These are phyloP conservation scores for Nothophaeocryptopus gaeumannii DNA, from an alignment of 2,329 filamentous ascomycete species.

Conservation along the genomic window DNA sequence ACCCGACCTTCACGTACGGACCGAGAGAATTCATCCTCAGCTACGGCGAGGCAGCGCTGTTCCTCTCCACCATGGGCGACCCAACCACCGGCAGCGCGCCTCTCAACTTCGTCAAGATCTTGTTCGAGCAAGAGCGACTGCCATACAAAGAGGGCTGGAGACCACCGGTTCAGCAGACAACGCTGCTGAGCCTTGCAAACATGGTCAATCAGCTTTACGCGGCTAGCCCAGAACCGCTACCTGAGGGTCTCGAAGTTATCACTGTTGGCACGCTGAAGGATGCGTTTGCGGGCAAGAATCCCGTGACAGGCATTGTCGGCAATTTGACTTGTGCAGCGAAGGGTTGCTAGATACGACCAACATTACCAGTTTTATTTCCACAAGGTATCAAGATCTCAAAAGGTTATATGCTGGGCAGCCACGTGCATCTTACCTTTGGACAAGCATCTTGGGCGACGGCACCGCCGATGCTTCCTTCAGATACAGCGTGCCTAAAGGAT, in stretches of 20 bases:
- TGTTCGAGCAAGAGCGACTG: conserved; percentile 35
- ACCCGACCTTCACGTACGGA: conserved; percentile 34
- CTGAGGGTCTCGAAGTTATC: conserved; percentile 17
- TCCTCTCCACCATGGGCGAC: conserved; percentile 35
- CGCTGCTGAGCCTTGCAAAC: conserved; percentile 19
- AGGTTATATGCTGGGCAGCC: too few species aligned
- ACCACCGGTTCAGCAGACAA: conserved; percentile 19
- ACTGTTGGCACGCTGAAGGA: conserved; percentile 2
- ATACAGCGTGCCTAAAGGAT: too few species aligned
- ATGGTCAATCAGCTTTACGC: conserved; percentile 22
- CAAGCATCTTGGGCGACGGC: too few species aligned
- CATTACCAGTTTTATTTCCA: too few species aligned
- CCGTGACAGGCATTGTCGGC: conserved; percentile 1
- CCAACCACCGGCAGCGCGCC: conserved; percentile 16
- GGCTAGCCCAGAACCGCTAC: conserved; percentile 16
- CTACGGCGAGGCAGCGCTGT: conserved; percentile 40
- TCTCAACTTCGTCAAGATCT: conserved; percentile 13
- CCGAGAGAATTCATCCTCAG: conserved; percentile 33
- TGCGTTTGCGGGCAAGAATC: conserved; percentile 1
- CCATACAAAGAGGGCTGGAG: conserved; percentile 38
- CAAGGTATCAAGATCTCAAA: too few species aligned
- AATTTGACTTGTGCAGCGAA: conserved; percentile 2
- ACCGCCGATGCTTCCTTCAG: too few species aligned
- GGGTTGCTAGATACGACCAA: neutral
- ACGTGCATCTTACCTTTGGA: too few species aligned